phyloP scores from a whole-genome alignment of 768 basidiomycete genomes.

The Xerocomellus dryophilus region DNA sequence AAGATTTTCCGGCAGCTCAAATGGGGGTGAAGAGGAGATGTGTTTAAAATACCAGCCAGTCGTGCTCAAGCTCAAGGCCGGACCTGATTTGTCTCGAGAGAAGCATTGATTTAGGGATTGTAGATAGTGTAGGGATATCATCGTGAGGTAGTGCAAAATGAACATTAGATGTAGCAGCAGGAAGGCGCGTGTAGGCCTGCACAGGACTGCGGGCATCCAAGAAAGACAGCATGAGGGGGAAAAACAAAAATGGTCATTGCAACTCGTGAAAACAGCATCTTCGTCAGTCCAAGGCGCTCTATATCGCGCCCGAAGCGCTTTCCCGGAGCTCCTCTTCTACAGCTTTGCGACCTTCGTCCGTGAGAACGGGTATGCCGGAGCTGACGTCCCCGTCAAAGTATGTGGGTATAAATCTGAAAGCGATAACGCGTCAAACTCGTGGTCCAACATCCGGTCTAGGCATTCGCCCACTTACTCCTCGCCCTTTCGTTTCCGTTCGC shows the following conservation, averaged over 20 bases:
- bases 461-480: constrained; percentile 55
- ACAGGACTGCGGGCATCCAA: constrained; percentile 2
- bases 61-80: background rate
- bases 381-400: constrained; percentile 74
- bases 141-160: constrained; percentile 17
- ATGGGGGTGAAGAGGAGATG: background rate
- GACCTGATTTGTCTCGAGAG: background rate
- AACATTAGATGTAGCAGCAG: constrained; percentile 8
- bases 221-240: constrained; percentile 5
- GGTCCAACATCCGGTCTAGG: background rate
- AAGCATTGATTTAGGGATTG: constrained; percentile 12
- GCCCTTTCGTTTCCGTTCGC: constrained; percentile 80
- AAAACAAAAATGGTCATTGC: constrained; percentile 6
- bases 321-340: constrained; percentile 66
- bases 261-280: constrained; percentile 1
- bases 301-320: constrained; percentile 8
- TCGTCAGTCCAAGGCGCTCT: constrained; percentile 5
- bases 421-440: background rate
- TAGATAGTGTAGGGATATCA: constrained; percentile 31
- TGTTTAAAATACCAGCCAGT: background rate
- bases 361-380: constrained; percentile 66
- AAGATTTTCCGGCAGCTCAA: background rate
- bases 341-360: constrained; percentile 64
- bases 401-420: constrained; percentile 59
- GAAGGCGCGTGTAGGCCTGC: background rate